Conservation (phyloP, 805 yeast species). For the Saccharomyces paradoxus region DNA sequence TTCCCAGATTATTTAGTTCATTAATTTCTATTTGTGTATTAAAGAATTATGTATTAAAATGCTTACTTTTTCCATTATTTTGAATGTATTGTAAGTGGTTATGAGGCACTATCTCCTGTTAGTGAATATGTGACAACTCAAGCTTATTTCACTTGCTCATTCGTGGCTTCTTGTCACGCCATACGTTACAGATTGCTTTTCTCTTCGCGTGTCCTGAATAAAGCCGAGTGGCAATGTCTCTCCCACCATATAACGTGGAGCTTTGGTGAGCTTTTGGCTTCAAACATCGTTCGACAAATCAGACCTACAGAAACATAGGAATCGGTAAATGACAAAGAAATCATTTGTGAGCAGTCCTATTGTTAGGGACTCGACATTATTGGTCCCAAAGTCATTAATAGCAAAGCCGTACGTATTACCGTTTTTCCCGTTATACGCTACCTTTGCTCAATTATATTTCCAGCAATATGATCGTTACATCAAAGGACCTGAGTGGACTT, state of each 20-base stretch:
- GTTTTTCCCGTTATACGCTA: constrained; percentile 69
- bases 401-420: constrained; percentile 78
- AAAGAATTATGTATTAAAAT: neutral
- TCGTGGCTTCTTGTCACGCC: neutral
- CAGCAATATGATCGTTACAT: constrained; percentile 72
- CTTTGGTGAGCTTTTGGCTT: neutral
- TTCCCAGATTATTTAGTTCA: neutral
- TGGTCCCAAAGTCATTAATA: constrained; percentile 55
- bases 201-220: neutral
- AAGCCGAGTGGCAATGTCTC: neutral
- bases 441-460: constrained; percentile 55
- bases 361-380: constrained; percentile 61
- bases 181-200: neutral
- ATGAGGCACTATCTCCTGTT: neutral
- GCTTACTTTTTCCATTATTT: neutral
- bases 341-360: constrained; percentile 61
- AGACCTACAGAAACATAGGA: neutral
- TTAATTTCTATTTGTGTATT: neutral
- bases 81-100: neutral
- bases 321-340: constrained; percentile 12
- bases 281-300: neutral
- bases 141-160: neutral
- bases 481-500: constrained; percentile 92
- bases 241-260: neutral
- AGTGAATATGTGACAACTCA: neutral